Conservation (phyloP, 192 early-diverging fungal genomes). For the Podila clonocystis region DNA sequence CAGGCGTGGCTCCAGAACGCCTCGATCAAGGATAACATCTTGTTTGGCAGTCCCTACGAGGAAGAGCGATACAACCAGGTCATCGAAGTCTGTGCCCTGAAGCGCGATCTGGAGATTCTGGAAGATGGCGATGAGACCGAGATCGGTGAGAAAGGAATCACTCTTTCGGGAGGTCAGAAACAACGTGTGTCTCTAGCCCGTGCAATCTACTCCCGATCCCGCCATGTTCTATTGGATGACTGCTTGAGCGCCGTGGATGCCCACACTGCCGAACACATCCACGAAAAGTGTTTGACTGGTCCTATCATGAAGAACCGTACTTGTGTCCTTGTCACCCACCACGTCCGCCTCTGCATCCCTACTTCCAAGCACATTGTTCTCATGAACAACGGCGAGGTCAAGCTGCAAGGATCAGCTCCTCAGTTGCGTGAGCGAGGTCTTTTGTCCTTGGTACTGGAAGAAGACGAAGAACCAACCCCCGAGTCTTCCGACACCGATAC, state of each 20-base stretch:
- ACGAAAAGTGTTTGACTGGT: conserved; percentile 73
- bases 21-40: conserved; percentile 78
- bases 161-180: conserved; percentile 82
- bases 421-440: conserved; percentile 41
- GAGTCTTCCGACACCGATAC: conserved; percentile 38
- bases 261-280: conserved; percentile 88
- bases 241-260: conserved; percentile 87
- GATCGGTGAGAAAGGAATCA: conserved; percentile 83
- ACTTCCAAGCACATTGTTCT: conserved; percentile 62
- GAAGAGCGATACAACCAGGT: conserved; percentile 73
- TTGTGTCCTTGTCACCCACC: conserved; percentile 86
- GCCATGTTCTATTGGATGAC: conserved; percentile 76
- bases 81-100: conserved; percentile 79
- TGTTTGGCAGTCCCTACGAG: conserved; percentile 79
- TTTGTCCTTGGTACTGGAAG: conserved; percentile 40
- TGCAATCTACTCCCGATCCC: conserved; percentile 70
- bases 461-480: conserved; percentile 40
- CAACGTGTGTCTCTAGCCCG: conserved; percentile 80
- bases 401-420: conserved; percentile 25
- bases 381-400: conserved; percentile 61
- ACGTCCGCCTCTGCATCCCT: conserved; percentile 67
- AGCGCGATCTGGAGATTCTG: conserved; percentile 80
- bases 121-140: conserved; percentile 85
- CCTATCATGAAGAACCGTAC: conserved; percentile 80
- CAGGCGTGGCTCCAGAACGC: conserved; percentile 71